Conservation (phyloP, 1,139 yeast genomes). For the Eremothecium sinecaudum region DNA sequence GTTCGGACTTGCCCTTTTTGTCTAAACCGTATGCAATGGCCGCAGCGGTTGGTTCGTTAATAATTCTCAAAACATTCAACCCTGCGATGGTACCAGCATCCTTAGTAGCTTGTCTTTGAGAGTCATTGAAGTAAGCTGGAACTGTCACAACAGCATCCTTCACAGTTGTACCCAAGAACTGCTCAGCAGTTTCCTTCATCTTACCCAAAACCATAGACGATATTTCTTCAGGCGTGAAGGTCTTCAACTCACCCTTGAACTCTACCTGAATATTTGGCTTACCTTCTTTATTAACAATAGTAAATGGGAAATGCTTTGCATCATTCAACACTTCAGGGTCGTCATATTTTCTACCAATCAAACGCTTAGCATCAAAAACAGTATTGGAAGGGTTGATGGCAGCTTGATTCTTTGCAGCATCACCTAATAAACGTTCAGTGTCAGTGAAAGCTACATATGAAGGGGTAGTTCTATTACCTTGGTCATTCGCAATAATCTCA, state of each 20-base stretch:
- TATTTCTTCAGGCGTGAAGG: conserved; percentile 57
- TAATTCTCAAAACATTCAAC: conserved; percentile 85
- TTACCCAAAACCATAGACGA: conserved; percentile 57
- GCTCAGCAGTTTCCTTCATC: conserved; percentile 63
- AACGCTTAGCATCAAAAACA: conserved; percentile 59
- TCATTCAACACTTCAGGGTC: conserved; percentile 51
- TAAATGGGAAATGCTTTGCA: conserved; percentile 57
- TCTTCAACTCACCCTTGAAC: conserved; percentile 56
- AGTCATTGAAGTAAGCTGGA: conserved; percentile 96
- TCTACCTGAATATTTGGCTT: conserved; percentile 56
- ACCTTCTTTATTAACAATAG: conserved; percentile 46
- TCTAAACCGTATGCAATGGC: conserved; percentile 97
- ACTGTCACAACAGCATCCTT: conserved; percentile 74
- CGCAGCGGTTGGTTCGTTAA: conserved; percentile 97
- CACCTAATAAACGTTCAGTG: conserved; percentile 60
- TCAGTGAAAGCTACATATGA: conserved; percentile 62
- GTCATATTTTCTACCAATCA: conserved; percentile 55
- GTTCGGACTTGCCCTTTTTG: conserved; percentile 69
- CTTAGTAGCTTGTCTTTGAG: conserved; percentile 97
- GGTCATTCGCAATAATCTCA: conserved; percentile 62
- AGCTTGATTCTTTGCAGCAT: conserved; percentile 65
- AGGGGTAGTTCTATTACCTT: conserved; percentile 66
- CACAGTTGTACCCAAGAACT: conserved; percentile 50
- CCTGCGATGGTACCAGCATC: conserved; percentile 98
- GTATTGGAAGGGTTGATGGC: conserved; percentile 61